A percentile compares a stretch with the other conserved stretches of the same genome.
phyloP scores from a whole-genome alignment of 805 yeast genomes.

The Candida multigemmis region DNA sequence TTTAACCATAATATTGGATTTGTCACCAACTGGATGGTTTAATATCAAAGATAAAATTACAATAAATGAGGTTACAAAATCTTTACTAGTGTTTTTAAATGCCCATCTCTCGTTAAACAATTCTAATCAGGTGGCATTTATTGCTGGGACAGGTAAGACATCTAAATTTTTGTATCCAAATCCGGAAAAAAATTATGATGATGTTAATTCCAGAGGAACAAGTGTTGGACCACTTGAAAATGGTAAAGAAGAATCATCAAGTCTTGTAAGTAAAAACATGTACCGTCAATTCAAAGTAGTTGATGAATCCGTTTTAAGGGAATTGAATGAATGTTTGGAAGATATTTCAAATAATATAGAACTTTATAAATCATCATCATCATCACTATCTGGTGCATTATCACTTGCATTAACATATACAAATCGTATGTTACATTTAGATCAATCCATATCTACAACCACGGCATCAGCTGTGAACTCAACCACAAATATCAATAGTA shows the following conservation, averaged over 20 bases:
- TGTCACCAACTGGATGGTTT: conserved; percentile 66
- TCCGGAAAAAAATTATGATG: conserved; percentile 11
- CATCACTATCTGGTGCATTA: conserved; percentile 62
- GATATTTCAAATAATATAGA: conserved; percentile 9
- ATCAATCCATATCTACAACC: conserved; percentile 35
- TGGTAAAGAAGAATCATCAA: conserved; percentile 5
- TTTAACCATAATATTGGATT: conserved; percentile 68
- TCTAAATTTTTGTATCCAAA: conserved; percentile 66
- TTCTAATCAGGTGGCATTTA: conserved; percentile 74
- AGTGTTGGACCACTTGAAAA: conserved; percentile 3
- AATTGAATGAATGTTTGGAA: conserved; percentile 32
- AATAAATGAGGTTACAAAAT: conserved; percentile 50
- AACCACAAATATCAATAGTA: conserved; percentile 18
- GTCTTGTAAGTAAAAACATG: conserved; percentile 50
- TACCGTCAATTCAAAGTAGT: conserved; percentile 77
- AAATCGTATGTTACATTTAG: conserved; percentile 51
- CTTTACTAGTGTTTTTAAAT: conserved; percentile 69
- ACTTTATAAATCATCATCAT: conserved; percentile 34
- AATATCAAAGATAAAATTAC: conserved; percentile 36
- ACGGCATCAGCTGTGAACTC: conserved; percentile 34
- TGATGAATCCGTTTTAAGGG: conserved; percentile 62
- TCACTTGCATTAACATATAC: conserved; percentile 76
- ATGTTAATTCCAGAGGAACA: conserved; percentile 2
- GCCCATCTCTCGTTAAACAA: conserved; percentile 83
- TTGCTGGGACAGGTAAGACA: conserved; percentile 66